Conservation (phyloP, 495 filamentous ascomycete genomes). For the Penicillium atrosanguineum region DNA sequence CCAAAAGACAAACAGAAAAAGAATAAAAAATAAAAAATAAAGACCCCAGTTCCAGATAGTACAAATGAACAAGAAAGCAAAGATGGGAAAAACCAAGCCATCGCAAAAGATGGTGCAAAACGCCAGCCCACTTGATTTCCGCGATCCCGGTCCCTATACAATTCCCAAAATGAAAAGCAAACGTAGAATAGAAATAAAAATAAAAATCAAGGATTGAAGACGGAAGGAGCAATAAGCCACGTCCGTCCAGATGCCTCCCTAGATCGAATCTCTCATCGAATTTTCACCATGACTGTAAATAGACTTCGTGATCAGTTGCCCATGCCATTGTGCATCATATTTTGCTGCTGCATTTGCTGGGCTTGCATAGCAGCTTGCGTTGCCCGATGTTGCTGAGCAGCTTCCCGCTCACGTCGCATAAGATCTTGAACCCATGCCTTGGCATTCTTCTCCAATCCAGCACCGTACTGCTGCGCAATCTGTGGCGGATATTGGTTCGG, state of each 20-base stretch:
- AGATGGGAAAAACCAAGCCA: conserved; percentile 5
- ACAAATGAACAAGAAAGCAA: conserved; percentile 17
- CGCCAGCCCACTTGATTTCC: conserved; percentile 22
- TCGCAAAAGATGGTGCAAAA: conserved; percentile 14
- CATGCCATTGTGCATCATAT: conserved; percentile 50
- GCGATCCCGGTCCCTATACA: conserved; percentile 25
- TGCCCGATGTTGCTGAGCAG: conserved; percentile 36
- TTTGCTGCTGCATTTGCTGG: conserved; percentile 47
- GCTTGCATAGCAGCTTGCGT: conserved; percentile 33
- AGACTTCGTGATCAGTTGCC: conserved; percentile 22
- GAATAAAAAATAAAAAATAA: conserved; percentile 8
- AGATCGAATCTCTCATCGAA: not conserved
- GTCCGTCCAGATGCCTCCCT: not conserved
- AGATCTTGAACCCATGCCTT: conserved; percentile 45
- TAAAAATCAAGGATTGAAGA: conserved; percentile 1
- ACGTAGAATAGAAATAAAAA: conserved; percentile 7
- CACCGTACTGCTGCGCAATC: conserved; percentile 39
- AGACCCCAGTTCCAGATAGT: conserved; percentile 21
- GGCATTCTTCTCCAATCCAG: conserved; percentile 36
- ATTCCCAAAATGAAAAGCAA: conserved; percentile 6
- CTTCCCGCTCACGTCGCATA: conserved; percentile 43
- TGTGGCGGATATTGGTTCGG: conserved; percentile 44
- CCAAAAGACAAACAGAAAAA: conserved; percentile 11
- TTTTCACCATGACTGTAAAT: not conserved
- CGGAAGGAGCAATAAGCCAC: not conserved